A percentile compares a stretch with the other conserved stretches of the same genome.
phyloP scores from a whole-genome alignment of 106 monocot species.

The Allium cepa region DNA sequence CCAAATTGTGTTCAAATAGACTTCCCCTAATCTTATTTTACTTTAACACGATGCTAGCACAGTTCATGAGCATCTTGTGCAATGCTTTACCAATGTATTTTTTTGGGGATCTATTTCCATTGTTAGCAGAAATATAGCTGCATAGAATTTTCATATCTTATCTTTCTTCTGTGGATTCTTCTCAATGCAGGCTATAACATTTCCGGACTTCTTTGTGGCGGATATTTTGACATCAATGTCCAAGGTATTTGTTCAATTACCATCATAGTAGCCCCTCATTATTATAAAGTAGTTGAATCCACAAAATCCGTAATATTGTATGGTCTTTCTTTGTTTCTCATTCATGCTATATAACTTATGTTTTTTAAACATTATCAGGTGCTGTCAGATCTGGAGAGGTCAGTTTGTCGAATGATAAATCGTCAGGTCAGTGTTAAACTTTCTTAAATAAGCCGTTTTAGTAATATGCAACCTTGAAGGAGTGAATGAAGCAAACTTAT shows the following conservation, averaged over 20 bases:
- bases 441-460: not conserved
- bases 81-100: too few species aligned
- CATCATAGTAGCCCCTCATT: not conserved
- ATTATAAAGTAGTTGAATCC: too few species aligned
- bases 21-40: too few species aligned
- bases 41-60: too few species aligned
- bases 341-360: too few species aligned
- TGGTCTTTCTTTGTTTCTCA: too few species aligned
- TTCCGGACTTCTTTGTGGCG: conserved; percentile 95
- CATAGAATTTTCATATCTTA: not conserved
- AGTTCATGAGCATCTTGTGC: too few species aligned
- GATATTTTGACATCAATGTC: conserved; percentile 99
- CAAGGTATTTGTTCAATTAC: conserved; percentile 38
- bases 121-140: not conserved
- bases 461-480: not conserved
- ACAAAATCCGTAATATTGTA: too few species aligned
- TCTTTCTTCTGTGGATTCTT: conserved; percentile 3
- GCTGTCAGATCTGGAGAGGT: conserved; percentile 94
- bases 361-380: conserved; percentile 38
- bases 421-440: conserved; percentile 42
- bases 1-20: too few species aligned
- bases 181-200: conserved; percentile 78
- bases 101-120: too few species aligned
- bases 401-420: conserved; percentile 87
- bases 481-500: too few species aligned